phyloP scores from a whole-genome alignment of 1,284 basidiomycete genomes.

The Athelia sp. region DNA sequence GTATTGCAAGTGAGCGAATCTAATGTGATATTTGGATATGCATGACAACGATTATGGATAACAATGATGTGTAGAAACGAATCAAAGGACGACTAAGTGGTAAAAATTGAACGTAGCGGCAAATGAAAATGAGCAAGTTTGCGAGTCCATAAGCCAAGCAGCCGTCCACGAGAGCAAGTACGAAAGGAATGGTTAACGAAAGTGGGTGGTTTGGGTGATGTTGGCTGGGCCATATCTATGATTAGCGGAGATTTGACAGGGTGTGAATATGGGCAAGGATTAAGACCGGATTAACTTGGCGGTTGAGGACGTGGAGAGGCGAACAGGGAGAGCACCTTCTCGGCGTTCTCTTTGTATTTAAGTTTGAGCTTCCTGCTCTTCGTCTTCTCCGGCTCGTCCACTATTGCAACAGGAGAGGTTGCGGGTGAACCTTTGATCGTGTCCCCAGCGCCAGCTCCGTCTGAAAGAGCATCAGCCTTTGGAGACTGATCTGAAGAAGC shows the following conservation, averaged over 20 bases:
- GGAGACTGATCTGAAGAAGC: conserved; percentile 66
- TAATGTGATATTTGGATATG: background rate
- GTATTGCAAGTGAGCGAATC: background rate
- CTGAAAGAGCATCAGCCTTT: conserved; percentile 39
- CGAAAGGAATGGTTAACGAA: background rate
- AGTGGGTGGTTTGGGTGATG: background rate
- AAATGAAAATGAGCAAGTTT: background rate
- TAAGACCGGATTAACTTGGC: background rate
- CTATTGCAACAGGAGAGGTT: background rate
- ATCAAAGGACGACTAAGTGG: background rate
- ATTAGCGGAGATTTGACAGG: background rate
- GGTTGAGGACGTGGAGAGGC: conserved; percentile 40
- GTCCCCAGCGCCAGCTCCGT: conserved; percentile 20
- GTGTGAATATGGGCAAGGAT: background rate
- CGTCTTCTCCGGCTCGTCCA: conserved; percentile 44
- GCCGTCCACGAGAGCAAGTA: background rate
- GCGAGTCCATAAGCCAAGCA: background rate
- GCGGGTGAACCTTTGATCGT: conserved; percentile 24
- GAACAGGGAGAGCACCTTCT: conserved; percentile 76
- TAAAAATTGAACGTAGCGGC: background rate
- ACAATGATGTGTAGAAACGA: background rate
- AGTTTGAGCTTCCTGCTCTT: conserved; percentile 68
- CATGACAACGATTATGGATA: background rate
- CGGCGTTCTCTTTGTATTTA: conserved; percentile 77
- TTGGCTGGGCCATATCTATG: background rate